Percentiles rank a stretch among this genome's conserved stretches.
Evolutionary conservation across 2,329 filamentous ascomycete species (phyloP).

Genomic region (Curvularia sp.): DNA sequence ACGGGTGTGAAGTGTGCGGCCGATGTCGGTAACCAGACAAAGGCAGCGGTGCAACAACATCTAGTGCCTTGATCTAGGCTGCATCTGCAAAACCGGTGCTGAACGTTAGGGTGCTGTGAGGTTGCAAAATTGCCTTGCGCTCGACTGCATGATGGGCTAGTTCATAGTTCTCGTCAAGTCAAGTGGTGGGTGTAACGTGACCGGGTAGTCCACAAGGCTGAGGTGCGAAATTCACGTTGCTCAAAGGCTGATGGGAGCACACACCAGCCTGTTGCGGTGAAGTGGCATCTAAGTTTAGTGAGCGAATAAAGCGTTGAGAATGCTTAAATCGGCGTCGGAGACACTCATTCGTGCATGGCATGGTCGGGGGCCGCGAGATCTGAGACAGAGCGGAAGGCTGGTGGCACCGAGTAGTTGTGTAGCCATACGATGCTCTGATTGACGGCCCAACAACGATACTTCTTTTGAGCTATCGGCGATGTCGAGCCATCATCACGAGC

Average conservation of each 20-base stretch:
- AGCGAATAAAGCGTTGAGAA: constrained; percentile 12
- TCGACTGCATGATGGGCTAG: constrained; percentile 20
- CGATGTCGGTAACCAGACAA: constrained; percentile 34
- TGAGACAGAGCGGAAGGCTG: constrained; percentile 24
- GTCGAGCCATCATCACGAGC: neutral
- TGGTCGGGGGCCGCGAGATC: constrained; percentile 22
- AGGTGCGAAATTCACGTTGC: constrained; percentile 13
- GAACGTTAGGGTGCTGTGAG: constrained; percentile 8
- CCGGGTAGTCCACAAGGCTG: constrained; percentile 24
- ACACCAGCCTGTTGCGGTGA: constrained; percentile 12
- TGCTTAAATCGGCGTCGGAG: neutral
- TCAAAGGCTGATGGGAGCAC: constrained; percentile 8
- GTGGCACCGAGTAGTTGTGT: constrained; percentile 16
- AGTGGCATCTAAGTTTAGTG: neutral
- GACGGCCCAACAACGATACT: neutral
- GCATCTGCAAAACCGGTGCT: neutral
- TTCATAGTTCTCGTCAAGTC: constrained; percentile 22
- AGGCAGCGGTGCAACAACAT: constrained; percentile 19
- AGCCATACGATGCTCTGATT: constrained; percentile 2
- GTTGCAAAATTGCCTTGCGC: constrained; percentile 18
- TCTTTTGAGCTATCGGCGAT: neutral
- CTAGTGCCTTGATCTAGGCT: neutral
- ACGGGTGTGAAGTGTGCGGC: constrained; percentile 19
- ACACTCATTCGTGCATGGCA: constrained; percentile 11
- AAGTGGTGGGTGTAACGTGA: constrained; percentile 23